phyloP scores from a whole-genome alignment of 805 yeast genomes.

The Lachancea dasiensis region DNA sequence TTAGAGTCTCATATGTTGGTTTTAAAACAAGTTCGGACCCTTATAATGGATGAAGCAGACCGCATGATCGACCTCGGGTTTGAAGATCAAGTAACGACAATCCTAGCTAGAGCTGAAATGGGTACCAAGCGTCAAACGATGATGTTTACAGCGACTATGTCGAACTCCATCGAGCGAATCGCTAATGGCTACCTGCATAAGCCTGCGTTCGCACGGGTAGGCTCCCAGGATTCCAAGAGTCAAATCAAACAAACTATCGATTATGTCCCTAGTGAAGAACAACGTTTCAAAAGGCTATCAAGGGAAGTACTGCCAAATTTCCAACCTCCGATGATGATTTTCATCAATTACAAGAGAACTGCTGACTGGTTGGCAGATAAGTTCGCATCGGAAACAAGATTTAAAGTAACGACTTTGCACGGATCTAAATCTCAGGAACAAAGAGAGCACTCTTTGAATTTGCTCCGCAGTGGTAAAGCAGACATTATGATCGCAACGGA shows the following conservation, averaged over 20 bases:
- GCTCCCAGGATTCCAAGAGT: conserved; percentile 55
- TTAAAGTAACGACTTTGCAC: conserved; percentile 60
- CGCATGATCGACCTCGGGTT: conserved; percentile 94
- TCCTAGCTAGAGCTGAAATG: conserved; percentile 50
- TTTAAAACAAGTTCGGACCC: conserved; percentile 53
- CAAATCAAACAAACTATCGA: conserved; percentile 63
- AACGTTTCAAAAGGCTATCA: conserved; percentile 36
- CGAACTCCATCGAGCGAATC: conserved; percentile 61
- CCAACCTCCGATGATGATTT: conserved; percentile 64
- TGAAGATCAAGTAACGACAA: conserved; percentile 65
- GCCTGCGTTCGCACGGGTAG: conserved; percentile 64
- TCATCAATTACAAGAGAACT: conserved; percentile 68
- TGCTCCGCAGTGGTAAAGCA: conserved; percentile 48
- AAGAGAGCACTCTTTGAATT: conserved; percentile 69
- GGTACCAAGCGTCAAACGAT: conserved; percentile 46
- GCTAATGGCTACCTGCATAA: conserved; percentile 53
- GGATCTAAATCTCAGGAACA: conserved; percentile 83
- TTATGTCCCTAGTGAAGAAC: conserved; percentile 39
- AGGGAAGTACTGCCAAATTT: conserved; percentile 21
- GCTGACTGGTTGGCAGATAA: conserved; percentile 62
- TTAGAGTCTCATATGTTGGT: conserved; percentile 60
- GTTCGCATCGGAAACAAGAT: conserved; percentile 40
- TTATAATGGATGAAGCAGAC: conserved; percentile 92
- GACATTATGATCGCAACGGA: conserved; percentile 84
- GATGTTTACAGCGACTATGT: conserved; percentile 95